These are phyloP conservation scores for Bryoglossum gracile DNA, from an alignment of 495 filamentous ascomycete species.

Conservation along the genomic window DNA sequence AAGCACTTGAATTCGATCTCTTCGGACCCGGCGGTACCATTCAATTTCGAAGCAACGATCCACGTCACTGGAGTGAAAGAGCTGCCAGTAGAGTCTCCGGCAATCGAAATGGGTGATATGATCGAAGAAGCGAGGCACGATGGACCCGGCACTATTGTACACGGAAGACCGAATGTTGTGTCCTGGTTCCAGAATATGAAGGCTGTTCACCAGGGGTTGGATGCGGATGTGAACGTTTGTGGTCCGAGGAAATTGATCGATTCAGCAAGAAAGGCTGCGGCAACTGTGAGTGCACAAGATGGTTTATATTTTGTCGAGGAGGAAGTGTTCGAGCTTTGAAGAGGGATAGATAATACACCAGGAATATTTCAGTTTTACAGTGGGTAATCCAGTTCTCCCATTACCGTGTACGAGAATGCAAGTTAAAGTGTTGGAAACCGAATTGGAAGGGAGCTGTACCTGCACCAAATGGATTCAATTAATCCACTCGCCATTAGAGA, in stretches of 20 bases:
- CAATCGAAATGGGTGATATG: too few relatives aligned
- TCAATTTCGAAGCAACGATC: conserved; percentile 16
- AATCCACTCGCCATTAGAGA: too few relatives aligned
- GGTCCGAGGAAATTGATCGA: conserved; percentile 10
- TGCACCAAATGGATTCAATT: too few relatives aligned
- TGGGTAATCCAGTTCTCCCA: too few relatives aligned
- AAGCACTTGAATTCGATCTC: neutral
- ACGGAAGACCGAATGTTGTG: conserved; percentile 13
- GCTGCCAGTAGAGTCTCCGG: too few relatives aligned
- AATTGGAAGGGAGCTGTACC: too few relatives aligned
- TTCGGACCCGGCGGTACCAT: neutral
- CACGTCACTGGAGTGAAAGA: conserved; percentile 14
- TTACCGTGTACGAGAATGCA: too few relatives aligned
- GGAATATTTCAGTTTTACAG: too few relatives aligned
- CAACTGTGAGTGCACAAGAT: conserved; percentile 2
- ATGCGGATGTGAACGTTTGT: conserved; percentile 13
- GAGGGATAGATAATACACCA: too few relatives aligned
- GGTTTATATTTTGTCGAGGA: conserved; percentile 19
- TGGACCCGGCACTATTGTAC: too few relatives aligned
- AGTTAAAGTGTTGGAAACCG: too few relatives aligned
- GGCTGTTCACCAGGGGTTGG: conserved; percentile 1
- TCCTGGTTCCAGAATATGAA: conserved; percentile 10
- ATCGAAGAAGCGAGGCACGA: too few relatives aligned
- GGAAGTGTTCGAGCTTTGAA: conserved; percentile 21
- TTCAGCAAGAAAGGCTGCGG: conserved; percentile 11